These are phyloP conservation scores for Bipolaris gigantea DNA, from an alignment of 2,329 filamentous ascomycete genomes.

Conservation along the genomic window DNA sequence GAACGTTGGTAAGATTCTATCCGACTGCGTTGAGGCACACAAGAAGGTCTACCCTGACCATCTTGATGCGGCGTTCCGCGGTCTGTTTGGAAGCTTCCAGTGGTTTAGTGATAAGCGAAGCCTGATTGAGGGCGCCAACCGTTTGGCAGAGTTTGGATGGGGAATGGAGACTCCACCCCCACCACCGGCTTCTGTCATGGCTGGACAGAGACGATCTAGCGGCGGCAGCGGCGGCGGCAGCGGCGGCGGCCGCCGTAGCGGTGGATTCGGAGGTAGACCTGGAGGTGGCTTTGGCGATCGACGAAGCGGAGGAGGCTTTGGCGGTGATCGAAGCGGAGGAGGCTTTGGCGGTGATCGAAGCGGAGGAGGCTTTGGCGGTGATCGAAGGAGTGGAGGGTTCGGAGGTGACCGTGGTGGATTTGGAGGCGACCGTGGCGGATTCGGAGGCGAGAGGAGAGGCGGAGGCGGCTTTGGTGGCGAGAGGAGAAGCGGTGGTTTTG, in stretches of 20 bases:
- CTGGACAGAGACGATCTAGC: constrained; percentile 14
- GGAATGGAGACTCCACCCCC: constrained; percentile 46
- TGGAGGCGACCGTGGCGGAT: neutral
- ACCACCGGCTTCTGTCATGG: constrained; percentile 30
- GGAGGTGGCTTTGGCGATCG: constrained; percentile 21
- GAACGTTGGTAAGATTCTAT: constrained; percentile 50
- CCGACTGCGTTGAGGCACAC: constrained; percentile 50
- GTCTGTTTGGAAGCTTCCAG: constrained; percentile 58
- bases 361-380: neutral
- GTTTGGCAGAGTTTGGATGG: constrained; percentile 52
- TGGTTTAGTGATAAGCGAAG: constrained; percentile 47
- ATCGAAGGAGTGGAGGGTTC: neutral
- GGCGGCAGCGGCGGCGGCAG: constrained; percentile 20
- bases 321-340: constrained; percentile 10
- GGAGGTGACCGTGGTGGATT: constrained; percentile 11
- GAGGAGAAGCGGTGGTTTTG: constrained; percentile 13
- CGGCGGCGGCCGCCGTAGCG: constrained; percentile 17
- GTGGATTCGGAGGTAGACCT: constrained; percentile 8
- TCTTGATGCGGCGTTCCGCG: constrained; percentile 58
- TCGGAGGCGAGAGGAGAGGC: constrained; percentile 18
- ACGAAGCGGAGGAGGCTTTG: constrained; percentile 14
- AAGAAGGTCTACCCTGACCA: constrained; percentile 46
- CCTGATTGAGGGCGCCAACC: constrained; percentile 51
- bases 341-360: constrained; percentile 12
- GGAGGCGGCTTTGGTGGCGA: constrained; percentile 13